Evolutionary conservation across 306 rosid species (phyloP), one percentile per base, ranked within the genome.

Genomic region (Fragaria vesca): DNA sequence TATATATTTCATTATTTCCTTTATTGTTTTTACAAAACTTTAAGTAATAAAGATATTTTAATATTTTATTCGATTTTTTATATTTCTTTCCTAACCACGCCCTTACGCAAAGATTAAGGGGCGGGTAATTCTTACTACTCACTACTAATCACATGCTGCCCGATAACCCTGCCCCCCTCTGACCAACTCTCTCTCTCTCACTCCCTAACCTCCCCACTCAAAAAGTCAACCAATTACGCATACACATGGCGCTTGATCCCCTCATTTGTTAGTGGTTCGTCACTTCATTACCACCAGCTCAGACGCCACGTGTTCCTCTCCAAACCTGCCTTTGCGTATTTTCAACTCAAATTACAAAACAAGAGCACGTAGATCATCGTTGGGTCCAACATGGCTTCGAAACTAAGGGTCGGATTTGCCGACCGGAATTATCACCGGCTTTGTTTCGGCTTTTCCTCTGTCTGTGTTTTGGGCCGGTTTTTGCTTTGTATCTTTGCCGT

Each of bases 301-400:
- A 79, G 91, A 83, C 1, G 86, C 84, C 96, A 88, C 88, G 84
- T 83, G 83, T 45, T 80, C 76, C 55, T 13, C 43, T 24, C 61
- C 17, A 36, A 6, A 2, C 2, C 47, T 21, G 42, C 6, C 76
- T 87, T 88, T 86, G 91, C 89, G 68, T 88, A 82, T 43, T n/a
- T 0, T 66, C 52, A 75, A 90, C 93, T 90, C 85, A 71, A 73
- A 89, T 36, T 2, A 18, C 8, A 13, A 17, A 50, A 80, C 78
- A 72, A 71, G 46, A 10, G 74, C 58, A 70, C 87, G 72, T 61
- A 9, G 0, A 5, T 5, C 88, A 88, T 89, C 90, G 93, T 63
- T 32, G 69, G 83, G 81, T 18, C 85, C 86, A 69, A 34, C 38
- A 17, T 80, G 76, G 77, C 86, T 85, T 90, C 54, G 71, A 69